Percentiles rank a stretch among this genome's conserved stretches.
Evolutionary conservation across 768 basidiomycete species (phyloP).

Genomic region (Tylopilus balloui): DNA sequence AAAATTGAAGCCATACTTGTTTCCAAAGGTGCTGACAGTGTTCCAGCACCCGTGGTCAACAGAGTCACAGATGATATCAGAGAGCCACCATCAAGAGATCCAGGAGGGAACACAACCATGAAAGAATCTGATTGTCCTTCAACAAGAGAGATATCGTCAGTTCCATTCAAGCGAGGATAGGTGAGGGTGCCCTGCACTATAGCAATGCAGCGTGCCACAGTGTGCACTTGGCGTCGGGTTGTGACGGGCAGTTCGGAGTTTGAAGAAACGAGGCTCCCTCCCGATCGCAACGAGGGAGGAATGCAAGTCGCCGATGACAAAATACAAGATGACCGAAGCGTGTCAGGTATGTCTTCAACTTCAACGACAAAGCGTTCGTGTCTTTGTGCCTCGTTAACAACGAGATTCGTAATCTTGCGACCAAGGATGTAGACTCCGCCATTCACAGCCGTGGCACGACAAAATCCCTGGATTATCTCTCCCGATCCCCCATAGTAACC

Average conservation of each 20-base stretch:
- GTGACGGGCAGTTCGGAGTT: background rate
- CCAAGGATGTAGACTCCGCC: slow-evolving; percentile 74
- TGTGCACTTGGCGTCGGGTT: slow-evolving; percentile 1
- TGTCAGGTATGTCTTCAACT: slow-evolving; percentile 59
- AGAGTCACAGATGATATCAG: slow-evolving; percentile 51
- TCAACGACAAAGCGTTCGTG: slow-evolving; percentile 38
- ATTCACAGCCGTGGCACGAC: slow-evolving; percentile 79
- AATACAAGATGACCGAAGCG: slow-evolving; percentile 50
- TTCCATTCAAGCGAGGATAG: slow-evolving; percentile 29
- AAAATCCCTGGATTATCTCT: slow-evolving; percentile 89
- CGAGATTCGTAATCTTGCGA: slow-evolving; percentile 34
- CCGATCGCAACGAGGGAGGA: slow-evolving; percentile 25
- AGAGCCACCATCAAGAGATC: slow-evolving; percentile 46
- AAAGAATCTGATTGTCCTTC: slow-evolving; percentile 50
- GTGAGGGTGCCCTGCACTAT: slow-evolving; percentile 38
- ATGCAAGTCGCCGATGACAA: slow-evolving; percentile 44
- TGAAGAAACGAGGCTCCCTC: slow-evolving; percentile 17
- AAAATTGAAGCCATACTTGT: slow-evolving; percentile 42
- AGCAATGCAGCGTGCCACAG: slow-evolving; percentile 47
- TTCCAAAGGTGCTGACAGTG: slow-evolving; percentile 67
- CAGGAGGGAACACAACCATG: slow-evolving; percentile 73
- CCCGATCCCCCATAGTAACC: slow-evolving; percentile 93
- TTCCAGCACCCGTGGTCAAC: slow-evolving; percentile 67
- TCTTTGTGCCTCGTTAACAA: slow-evolving; percentile 15
- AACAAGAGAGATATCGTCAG: slow-evolving; percentile 4